phyloP scores from a whole-genome alignment of 1,284 basidiomycete species.

The Sanghuangporus sanghuang region DNA sequence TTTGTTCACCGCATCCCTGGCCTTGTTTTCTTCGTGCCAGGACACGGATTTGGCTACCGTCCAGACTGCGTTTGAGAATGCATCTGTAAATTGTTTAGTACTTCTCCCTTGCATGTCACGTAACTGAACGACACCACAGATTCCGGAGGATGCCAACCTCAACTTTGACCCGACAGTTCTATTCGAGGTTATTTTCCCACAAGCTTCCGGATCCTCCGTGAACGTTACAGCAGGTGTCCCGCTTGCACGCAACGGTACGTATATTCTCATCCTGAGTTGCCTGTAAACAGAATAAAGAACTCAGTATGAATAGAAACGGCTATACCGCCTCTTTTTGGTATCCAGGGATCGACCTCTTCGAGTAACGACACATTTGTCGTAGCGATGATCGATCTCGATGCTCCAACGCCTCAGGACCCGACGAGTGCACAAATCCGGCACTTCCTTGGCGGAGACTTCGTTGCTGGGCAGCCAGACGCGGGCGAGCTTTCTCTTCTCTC shows the following conservation, averaged over 20 bases:
- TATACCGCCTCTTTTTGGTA: slow-evolving; percentile 15
- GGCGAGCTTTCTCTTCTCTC: slow-evolving; percentile 21
- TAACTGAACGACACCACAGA: not conserved
- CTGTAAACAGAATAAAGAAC: not conserved
- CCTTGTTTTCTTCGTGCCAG: not conserved
- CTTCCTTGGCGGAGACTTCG: slow-evolving; percentile 39
- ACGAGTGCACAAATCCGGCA: slow-evolving; percentile 39
- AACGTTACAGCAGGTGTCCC: slow-evolving; percentile 10
- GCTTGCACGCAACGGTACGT: slow-evolving; percentile 14
- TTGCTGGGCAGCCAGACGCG: slow-evolving; percentile 23
- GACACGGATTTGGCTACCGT: slow-evolving; percentile 9
- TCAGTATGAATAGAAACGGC: slow-evolving; percentile 13
- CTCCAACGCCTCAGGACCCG: slow-evolving; percentile 40
- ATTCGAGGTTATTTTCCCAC: slow-evolving; percentile 15
- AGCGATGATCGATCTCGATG: slow-evolving; percentile 45
- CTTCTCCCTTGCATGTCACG: not conserved
- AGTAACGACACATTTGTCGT: slow-evolving; percentile 34
- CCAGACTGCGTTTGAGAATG: slow-evolving; percentile 7
- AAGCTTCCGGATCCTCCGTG: not conserved
- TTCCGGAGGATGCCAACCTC: slow-evolving; percentile 8
- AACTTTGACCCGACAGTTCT: slow-evolving; percentile 15
- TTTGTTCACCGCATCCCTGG: not conserved
- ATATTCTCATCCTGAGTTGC: not conserved
- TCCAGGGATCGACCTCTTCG: not conserved
- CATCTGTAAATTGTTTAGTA: slow-evolving; percentile 6